Base-by-base conservation (phyloP, 805 yeast species). In the Maudiozyma saulgeensis region DNA sequence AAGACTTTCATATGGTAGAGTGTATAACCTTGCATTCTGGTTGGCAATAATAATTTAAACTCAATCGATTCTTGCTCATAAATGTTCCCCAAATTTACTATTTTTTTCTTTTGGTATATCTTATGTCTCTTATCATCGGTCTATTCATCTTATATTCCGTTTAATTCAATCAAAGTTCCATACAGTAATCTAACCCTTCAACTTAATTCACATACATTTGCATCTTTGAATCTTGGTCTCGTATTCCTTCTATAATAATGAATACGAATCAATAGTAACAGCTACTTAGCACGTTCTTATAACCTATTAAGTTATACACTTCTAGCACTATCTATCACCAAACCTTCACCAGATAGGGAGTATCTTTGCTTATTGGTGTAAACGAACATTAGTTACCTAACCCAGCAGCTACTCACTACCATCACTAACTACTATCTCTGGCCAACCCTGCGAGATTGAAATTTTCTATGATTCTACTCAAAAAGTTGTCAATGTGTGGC, bases 131-230 rank as follows among this genome's bases (percentile, higher is more conserved):
- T 11, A 28, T 21, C 23, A 21, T 21, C 32, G 3, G 8, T 28
- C 12, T 8, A 11, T 28, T 6, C 32, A 28, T 28, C 12, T 28
- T 28, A 11, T 11, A 35, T 35, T 35, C 38, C 38, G 9, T 35
- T 4, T n/a, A 13, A 15, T 35, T 16, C 18, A 15, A n/a, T 35
- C 16, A 15, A 35, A n/a, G 18, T n/a, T 35, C 38, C 11, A 16
- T 35, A 16, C 38, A 35, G 9, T 9, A 35, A 8, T 35, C 38
- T 39, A 13, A 39, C 15, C 21, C 25, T 21, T 41, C 16, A 41
- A 41, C 44, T 15, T 39, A 23, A 25, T n/a, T 18, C 44, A 62
- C 75, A 70, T 71, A 71, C 75, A 71, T 71, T 69, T 71, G 75
- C 75, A 71, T 71, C 69, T 70, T 59, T 61, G 67, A 59, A 60